Percentiles rank a stretch among this genome's conserved stretches.
phyloP scores from a whole-genome alignment of 2,329 filamentous ascomycete species.

The Ceratocystis huliohia region DNA sequence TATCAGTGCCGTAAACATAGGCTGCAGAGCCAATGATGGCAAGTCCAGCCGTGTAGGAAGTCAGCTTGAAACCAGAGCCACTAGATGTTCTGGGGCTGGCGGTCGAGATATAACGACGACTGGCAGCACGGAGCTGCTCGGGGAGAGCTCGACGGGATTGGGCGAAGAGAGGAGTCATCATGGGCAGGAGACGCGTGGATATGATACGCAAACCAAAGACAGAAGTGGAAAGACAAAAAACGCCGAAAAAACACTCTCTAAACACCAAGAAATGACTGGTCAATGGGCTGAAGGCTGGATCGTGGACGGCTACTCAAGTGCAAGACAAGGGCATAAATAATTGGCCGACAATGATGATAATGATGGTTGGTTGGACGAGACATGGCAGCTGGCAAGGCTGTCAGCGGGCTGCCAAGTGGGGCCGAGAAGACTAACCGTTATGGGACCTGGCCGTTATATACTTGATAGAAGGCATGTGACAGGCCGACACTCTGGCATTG shows the following conservation, averaged over 20 bases:
- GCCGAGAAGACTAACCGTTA: neutral
- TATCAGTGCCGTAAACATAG: constrained; percentile 64
- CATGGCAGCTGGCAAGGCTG: constrained; percentile 12
- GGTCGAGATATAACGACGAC: constrained; percentile 28
- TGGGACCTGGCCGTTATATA: neutral
- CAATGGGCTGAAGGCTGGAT: constrained; percentile 15
- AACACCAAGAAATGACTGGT: constrained; percentile 1
- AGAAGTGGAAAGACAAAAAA: neutral
- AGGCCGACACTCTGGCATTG: neutral
- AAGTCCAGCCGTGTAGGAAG: constrained; percentile 32
- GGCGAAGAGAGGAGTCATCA: constrained; percentile 21
- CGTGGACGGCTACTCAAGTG: neutral
- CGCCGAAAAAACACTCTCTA: neutral
- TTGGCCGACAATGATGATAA: constrained; percentile 1
- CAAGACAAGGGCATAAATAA: constrained; percentile 3
- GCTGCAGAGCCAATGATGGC: constrained; percentile 34
- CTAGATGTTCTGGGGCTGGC: constrained; percentile 24
- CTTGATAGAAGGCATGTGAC: neutral
- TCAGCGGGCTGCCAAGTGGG: neutral
- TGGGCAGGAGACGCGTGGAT: constrained; percentile 18
- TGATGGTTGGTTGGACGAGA: constrained; percentile 3
- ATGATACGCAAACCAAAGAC: neutral
- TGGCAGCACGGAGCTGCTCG: constrained; percentile 20
- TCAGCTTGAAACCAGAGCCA: constrained; percentile 28
- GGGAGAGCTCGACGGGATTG: constrained; percentile 19